Evolutionary conservation across 2,329 filamentous ascomycete species (phyloP).

Genomic region (Claviceps arundinis): DNA sequence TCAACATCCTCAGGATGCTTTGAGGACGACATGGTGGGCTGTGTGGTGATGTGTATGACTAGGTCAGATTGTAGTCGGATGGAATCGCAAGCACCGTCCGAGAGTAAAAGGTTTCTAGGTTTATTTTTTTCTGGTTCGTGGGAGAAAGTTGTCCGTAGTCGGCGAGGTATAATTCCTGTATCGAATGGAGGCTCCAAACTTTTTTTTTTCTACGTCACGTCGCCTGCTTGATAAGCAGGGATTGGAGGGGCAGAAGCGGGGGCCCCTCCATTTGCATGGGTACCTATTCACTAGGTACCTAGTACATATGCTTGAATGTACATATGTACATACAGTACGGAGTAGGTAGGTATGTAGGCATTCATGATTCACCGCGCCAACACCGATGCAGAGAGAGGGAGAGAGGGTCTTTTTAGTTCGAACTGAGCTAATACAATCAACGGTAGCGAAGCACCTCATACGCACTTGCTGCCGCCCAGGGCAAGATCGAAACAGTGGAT

Average conservation of each 20-base stretch:
- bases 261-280: neutral
- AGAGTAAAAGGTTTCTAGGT: neutral
- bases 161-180: neutral
- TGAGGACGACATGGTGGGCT: conserved; percentile 18
- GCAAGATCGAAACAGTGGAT: too few relatives aligned
- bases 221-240: conserved; percentile 9
- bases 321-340: too few relatives aligned
- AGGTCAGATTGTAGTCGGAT: neutral
- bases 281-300: neutral
- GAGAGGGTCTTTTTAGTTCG: too few relatives aligned
- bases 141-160: neutral
- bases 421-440: too few relatives aligned
- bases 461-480: too few relatives aligned
- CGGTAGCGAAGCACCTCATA: too few relatives aligned
- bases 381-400: too few relatives aligned
- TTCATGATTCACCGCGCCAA: too few relatives aligned
- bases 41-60: neutral
- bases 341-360: too few relatives aligned
- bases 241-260: neutral
- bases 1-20: conserved; percentile 13
- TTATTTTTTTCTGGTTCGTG: too few relatives aligned
- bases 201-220: neutral
- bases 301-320: too few relatives aligned
- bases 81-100: neutral
- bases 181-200: neutral